phyloP scores from a whole-genome alignment of 805 yeast species.

The Nakazawaea laoshanensis region DNA sequence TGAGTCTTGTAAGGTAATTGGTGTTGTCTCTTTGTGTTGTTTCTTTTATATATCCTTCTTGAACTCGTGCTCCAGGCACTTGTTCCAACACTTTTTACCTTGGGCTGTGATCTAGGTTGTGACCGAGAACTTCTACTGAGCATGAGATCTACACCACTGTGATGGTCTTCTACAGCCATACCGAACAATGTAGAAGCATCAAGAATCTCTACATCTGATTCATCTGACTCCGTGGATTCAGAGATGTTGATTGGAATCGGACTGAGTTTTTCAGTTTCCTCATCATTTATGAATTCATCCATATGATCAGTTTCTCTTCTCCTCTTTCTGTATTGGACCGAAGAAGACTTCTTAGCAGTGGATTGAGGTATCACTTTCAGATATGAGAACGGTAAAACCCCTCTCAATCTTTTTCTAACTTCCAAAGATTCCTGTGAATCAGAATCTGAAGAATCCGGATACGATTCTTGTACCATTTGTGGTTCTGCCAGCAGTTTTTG shows the following conservation, averaged over 20 bases:
- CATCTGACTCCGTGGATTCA: constrained; percentile 4
- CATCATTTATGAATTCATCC: constrained; percentile 8
- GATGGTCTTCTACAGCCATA: constrained; percentile 18
- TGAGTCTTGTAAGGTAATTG: no score
- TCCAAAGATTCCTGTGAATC: neutral
- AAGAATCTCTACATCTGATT: constrained; percentile 9
- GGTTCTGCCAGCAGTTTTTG: constrained; percentile 10
- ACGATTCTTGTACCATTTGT: constrained; percentile 6
- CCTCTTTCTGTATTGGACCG: constrained; percentile 12
- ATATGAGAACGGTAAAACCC: constrained; percentile 20
- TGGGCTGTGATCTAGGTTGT: neutral
- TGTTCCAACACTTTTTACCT: neutral
- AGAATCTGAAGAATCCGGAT: constrained; percentile 1
- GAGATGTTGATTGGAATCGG: constrained; percentile 2
- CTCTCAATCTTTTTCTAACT: constrained; percentile 12
- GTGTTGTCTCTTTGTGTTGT: neutral
- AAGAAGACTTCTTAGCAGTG: neutral
- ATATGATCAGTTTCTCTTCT: constrained; percentile 4
- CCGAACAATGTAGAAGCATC: constrained; percentile 12
- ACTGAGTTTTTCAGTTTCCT: neutral
- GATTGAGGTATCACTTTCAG: constrained; percentile 11
- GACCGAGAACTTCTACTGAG: constrained; percentile 7
- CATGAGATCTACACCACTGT: constrained; percentile 21
- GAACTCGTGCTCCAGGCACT: constrained; percentile 4
- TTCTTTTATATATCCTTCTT: constrained; percentile 1